phyloP scores from a whole-genome alignment of 2,329 filamentous ascomycete species.

The Annulohypoxylon truncatum region DNA sequence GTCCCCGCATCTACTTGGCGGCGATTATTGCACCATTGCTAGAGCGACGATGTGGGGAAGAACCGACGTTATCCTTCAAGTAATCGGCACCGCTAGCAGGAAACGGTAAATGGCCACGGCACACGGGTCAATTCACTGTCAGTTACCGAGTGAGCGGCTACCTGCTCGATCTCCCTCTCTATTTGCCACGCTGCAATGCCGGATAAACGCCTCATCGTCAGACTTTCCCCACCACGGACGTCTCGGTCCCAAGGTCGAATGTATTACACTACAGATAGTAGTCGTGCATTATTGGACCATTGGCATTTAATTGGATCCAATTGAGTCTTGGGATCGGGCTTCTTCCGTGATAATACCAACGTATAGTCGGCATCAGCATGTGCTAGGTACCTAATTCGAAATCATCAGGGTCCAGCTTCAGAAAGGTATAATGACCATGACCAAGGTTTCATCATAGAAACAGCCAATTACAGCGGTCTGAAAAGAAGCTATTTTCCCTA shows the following conservation, averaged over 20 bases:
- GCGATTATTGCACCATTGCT: conserved; percentile 1
- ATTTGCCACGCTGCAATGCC: conserved; percentile 43
- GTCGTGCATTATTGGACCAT: conserved; percentile 17
- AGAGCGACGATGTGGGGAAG: conserved; percentile 39
- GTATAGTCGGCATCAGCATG: not conserved
- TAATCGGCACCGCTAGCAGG: conserved; percentile 47
- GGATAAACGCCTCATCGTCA: conserved; percentile 43
- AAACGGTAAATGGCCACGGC: conserved; percentile 46
- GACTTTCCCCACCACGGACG: conserved; percentile 25
- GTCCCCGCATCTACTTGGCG: conserved; percentile 30
- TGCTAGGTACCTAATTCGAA: not conserved
- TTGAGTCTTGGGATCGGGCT: not conserved
- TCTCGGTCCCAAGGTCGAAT: not conserved
- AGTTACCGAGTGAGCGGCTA: conserved; percentile 36
- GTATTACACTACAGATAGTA: conserved; percentile 3
- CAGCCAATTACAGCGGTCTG: not conserved
- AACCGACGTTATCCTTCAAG: conserved; percentile 22
- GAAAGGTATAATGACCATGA: not conserved
- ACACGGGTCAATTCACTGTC: conserved; percentile 39
- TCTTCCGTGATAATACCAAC: not conserved
- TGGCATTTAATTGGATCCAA: conserved; percentile 8
- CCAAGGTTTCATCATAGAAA: not conserved
- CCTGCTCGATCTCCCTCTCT: conserved; percentile 39
- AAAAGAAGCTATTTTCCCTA: not conserved
- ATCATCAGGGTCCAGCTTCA: not conserved